Evolutionary conservation across 2,329 filamentous ascomycete species (phyloP).

Genomic region (Aspergillus niger): DNA sequence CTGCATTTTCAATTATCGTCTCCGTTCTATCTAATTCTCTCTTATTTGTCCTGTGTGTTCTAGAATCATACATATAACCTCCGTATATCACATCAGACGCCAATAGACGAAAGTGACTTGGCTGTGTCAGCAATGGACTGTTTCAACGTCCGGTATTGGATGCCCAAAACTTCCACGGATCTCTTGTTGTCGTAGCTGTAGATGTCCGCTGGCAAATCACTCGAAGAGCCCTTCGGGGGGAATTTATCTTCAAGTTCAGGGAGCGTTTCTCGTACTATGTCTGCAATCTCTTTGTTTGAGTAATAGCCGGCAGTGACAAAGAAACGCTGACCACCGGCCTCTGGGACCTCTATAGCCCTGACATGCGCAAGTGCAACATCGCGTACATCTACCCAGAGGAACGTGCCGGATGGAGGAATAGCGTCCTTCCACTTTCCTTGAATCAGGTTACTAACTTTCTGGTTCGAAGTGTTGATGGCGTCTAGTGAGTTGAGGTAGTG

Average conservation of each 20-base stretch:
- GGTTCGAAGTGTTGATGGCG: constrained; percentile 73
- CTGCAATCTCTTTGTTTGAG: constrained; percentile 46
- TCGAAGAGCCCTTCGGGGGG: constrained; percentile 38
- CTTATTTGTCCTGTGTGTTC: not conserved
- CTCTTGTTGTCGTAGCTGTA: constrained; percentile 43
- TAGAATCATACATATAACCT: not conserved
- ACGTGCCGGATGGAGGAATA: constrained; percentile 60
- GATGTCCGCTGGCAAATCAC: constrained; percentile 32
- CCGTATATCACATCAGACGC: constrained; percentile 24
- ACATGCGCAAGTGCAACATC: constrained; percentile 53
- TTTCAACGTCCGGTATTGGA: constrained; percentile 44
- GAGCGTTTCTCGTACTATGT: constrained; percentile 45
- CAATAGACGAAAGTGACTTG: constrained; percentile 37
- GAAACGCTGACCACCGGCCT: constrained; percentile 50
- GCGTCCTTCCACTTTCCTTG: constrained; percentile 61
- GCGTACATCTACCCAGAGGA: constrained; percentile 59
- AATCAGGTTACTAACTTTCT: constrained; percentile 65
- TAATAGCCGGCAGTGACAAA: constrained; percentile 47
- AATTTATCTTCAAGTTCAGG: constrained; percentile 46
- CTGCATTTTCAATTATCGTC: not conserved
- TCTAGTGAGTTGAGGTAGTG: constrained; percentile 65
- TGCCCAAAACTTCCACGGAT: constrained; percentile 44
- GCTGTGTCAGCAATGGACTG: constrained; percentile 43
- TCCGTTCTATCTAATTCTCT: not conserved
- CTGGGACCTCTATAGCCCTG: constrained; percentile 48